Evolutionary conservation across 768 basidiomycete genomes (phyloP).

Genomic region (Leccinum variicolor): DNA sequence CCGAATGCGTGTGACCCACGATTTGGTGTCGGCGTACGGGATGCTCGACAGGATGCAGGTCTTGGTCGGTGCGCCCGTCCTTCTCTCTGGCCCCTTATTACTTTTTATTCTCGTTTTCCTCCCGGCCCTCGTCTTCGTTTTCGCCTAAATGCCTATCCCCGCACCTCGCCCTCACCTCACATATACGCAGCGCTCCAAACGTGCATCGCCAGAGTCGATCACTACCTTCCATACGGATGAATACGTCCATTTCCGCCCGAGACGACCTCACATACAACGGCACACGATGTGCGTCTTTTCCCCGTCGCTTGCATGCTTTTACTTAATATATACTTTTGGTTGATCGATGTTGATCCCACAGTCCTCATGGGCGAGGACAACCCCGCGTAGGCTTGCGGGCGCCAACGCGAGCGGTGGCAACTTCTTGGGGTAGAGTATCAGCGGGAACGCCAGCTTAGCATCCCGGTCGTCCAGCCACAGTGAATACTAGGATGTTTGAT

Average conservation of each 20-base stretch:
- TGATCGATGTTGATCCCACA: conserved; percentile 15
- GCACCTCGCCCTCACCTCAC: no score
- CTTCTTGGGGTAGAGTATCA: conserved; percentile 78
- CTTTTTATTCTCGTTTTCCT: no score
- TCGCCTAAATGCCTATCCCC: no score
- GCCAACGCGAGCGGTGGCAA: conserved; percentile 54
- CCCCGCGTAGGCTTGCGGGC: conserved; percentile 79
- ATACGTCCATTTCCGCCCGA: conserved; percentile 95
- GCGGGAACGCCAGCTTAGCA: conserved; percentile 86
- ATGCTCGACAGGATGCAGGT: conserved; percentile 88
- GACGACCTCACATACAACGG: conserved; percentile 83
- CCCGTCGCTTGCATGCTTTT: no score
- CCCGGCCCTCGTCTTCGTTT: no score
- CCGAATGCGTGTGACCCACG: no score
- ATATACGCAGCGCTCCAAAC: conserved; percentile 53
- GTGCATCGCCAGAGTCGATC: conserved; percentile 74
- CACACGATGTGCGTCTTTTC: conserved; percentile 63
- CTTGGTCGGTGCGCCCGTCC: not conserved
- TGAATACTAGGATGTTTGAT: conserved; percentile 90
- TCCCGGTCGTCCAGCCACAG: conserved; percentile 91
- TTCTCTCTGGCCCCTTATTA: no score
- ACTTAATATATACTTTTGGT: no score
- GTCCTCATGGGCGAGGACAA: conserved; percentile 87
- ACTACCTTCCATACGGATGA: conserved; percentile 98
- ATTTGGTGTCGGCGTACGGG: no score